These are phyloP conservation scores for Tricholoma terreum DNA, from an alignment of 768 basidiomycete genomes.

Conservation along the genomic window DNA sequence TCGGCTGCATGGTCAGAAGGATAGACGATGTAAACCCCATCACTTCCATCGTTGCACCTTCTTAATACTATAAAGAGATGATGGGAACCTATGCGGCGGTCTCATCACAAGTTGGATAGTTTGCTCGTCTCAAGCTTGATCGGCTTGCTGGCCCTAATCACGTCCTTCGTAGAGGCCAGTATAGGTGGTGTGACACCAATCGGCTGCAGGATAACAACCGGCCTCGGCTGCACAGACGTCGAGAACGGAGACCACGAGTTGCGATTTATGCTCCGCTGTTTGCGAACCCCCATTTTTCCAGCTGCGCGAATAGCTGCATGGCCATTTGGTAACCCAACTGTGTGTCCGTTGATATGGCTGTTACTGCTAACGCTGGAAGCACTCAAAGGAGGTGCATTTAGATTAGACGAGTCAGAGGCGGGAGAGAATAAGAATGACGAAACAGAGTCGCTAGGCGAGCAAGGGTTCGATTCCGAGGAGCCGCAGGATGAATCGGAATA, in stretches of 20 bases:
- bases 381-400: slow-evolving; percentile 16
- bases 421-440: slow-evolving; percentile 28
- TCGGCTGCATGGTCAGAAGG: neutral
- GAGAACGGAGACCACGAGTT: slow-evolving; percentile 46
- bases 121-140: slow-evolving; percentile 11
- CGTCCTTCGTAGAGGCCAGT: neutral
- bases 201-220: slow-evolving; percentile 7
- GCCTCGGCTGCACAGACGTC: neutral
- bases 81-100: neutral
- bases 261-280: slow-evolving; percentile 45
- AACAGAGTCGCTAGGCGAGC: slow-evolving; percentile 27
- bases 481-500: slow-evolving; percentile 23
- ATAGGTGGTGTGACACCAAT: slow-evolving; percentile 1
- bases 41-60: neutral
- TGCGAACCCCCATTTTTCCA: slow-evolving; percentile 45
- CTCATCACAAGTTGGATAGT: neutral
- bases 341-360: slow-evolving; percentile 10
- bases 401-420: slow-evolving; percentile 22
- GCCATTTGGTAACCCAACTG: slow-evolving; percentile 14
- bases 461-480: slow-evolving; percentile 25
- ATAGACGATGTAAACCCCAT: neutral
- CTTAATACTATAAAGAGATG: neutral
- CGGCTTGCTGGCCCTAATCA: slow-evolving; percentile 13
- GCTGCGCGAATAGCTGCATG: slow-evolving; percentile 52
- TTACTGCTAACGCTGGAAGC: slow-evolving; percentile 19